Conservation (phyloP, 2,329 filamentous ascomycete genomes). For the Neonectria sp. region DNA sequence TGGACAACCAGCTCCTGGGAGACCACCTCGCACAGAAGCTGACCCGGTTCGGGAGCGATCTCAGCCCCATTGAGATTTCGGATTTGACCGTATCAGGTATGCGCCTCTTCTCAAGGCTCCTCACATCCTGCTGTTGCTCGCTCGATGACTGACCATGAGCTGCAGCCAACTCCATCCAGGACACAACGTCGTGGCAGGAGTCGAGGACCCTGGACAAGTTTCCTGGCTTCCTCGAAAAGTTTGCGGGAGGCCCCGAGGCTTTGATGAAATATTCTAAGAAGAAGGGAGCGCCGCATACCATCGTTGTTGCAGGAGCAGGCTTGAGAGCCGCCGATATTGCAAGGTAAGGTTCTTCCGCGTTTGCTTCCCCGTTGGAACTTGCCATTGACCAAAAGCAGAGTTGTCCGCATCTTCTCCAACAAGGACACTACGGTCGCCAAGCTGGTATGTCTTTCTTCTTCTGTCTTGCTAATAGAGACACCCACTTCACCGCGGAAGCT, state of each 20-base stretch:
- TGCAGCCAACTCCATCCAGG: constrained; percentile 80
- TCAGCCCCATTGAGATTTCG: constrained; percentile 87
- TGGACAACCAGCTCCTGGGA: constrained; percentile 87
- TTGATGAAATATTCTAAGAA: constrained; percentile 77
- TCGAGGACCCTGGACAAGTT: constrained; percentile 80
- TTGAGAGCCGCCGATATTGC: constrained; percentile 89
- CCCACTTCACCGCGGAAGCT: constrained; percentile 1
- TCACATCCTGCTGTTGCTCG: background rate
- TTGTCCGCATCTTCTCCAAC: constrained; percentile 82
- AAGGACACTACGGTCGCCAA: constrained; percentile 88
- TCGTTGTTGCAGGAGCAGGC: constrained; percentile 89
- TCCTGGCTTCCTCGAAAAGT: constrained; percentile 82
- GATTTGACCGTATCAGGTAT: constrained; percentile 86
- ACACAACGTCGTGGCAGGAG: constrained; percentile 83
- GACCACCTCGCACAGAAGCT: constrained; percentile 89
- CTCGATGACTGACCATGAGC: constrained; percentile 11
- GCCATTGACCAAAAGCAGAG: constrained; percentile 60
- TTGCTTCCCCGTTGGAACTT: constrained; percentile 20
- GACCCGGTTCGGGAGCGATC: constrained; percentile 81
- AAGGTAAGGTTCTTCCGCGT: constrained; percentile 63
- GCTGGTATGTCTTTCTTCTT: constrained; percentile 64
- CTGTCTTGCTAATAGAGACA: background rate
- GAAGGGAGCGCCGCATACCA: constrained; percentile 84
- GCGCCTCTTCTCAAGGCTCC: constrained; percentile 32
- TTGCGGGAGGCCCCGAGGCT: constrained; percentile 69